Evolutionary conservation across 371 early-diverging fungal species (phyloP), one percentile per base, ranked within the genome.

Genomic region (Lichtheimia ornata): DNA sequence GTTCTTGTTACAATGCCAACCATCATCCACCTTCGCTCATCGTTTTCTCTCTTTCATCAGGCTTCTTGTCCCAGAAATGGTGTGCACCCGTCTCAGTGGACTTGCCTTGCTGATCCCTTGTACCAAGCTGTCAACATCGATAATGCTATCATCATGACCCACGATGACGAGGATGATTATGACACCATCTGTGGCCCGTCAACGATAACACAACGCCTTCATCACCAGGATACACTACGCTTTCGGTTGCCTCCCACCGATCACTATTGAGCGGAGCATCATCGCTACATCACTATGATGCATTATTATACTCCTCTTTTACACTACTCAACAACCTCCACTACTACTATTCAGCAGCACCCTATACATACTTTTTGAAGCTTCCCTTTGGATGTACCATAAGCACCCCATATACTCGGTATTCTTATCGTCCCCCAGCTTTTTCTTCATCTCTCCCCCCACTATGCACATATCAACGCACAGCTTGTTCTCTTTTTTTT

Each of bases 31-130:
- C 24, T 58, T 14, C 14, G 50, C 47, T n/a, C 13, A 49, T 6
- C 20, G 41, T 24, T 53, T 25, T 43, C 43, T 58, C 30, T 50
- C 49, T 35, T 15, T 45, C 20, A 27, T 42, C 17, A 70, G 70
- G 41, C 56, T 9, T 51, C 65, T 28, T 70, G 70, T 44, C 70
- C 70, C 47, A 57, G 70, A 52, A 65, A 65, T 20, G 70, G 70
- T 14, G 65, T 70, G 6, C 70, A 70, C 45, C 70, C 70, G 25
- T 70, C 70, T 1, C 70, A 70, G 56, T 70, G 70, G 70, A 66
- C 60, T 47, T 47, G 11, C 14, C 17, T n/a, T n/a, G 22, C 47
- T 18, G 47, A 47, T 47, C 35, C 35, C 35, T 35, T 35, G 35
- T 35, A 9, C 11, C 35, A 35, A 9, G 11, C 11, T 35, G 35